Evolutionary conservation across 257 asterid genomes (phyloP).

Genomic region (Salvia splendens): DNA sequence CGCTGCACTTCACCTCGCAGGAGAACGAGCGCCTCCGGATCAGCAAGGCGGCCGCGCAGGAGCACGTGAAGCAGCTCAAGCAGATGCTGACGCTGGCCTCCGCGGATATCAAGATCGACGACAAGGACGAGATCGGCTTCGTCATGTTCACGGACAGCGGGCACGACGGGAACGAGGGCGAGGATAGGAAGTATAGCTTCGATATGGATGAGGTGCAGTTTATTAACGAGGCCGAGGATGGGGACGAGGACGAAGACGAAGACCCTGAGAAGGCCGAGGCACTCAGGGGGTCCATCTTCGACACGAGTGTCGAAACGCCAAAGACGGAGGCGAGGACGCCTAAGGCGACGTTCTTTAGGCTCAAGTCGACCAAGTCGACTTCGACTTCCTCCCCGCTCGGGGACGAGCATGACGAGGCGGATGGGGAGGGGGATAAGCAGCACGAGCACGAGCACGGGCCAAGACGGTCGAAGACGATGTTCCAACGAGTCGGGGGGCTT

Average conservation of each 20-base stretch:
- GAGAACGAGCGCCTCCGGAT: slow-evolving; percentile 72
- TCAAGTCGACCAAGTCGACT: slow-evolving; percentile 1
- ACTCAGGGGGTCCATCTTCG: slow-evolving; percentile 69
- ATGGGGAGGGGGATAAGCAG: slow-evolving; percentile 40
- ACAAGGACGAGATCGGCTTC: slow-evolving; percentile 35
- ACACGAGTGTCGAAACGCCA: slow-evolving; percentile 52
- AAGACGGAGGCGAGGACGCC: slow-evolving; percentile 63
- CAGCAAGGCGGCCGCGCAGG: slow-evolving; percentile 60
- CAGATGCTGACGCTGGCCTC: slow-evolving; percentile 54
- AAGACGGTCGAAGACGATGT: slow-evolving; percentile 52
- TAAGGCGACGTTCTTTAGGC: slow-evolving; percentile 34
- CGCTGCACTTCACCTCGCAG: slow-evolving; percentile 48
- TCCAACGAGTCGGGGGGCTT: slow-evolving; percentile 66
- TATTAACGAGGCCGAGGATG: slow-evolving; percentile 40
- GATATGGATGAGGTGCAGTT: slow-evolving; percentile 53
- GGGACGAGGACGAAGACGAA: slow-evolving; percentile 26
- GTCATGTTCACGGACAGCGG: slow-evolving; percentile 34
- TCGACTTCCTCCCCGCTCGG: slow-evolving; percentile 26
- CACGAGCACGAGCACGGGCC: slow-evolving; percentile 19
- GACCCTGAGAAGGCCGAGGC: slow-evolving; percentile 69
- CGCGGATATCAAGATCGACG: slow-evolving; percentile 41
- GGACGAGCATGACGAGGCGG: slow-evolving; percentile 36
- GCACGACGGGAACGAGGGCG: slow-evolving; percentile 20
- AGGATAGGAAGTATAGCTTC: slow-evolving; percentile 47
- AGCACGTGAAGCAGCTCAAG: slow-evolving; percentile 65